Percentiles rank a stretch among this genome's conserved stretches.
These are phyloP conservation scores for Babesia gibsoni DNA, from an alignment of 169 alveolate genomes.

Conservation along the genomic window DNA sequence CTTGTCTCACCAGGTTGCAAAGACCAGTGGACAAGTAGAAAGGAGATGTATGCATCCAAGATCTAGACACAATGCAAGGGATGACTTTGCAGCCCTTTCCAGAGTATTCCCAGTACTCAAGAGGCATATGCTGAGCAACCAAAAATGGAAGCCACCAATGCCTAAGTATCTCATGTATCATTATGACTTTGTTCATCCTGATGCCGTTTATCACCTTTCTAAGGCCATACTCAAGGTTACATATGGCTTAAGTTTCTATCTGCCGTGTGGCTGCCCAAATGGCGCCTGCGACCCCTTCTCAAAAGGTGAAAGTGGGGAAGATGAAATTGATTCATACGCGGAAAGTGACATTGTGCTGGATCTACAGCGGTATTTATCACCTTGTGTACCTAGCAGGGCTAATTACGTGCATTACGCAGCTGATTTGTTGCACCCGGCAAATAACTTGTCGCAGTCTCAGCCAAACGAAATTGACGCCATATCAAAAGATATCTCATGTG, in stretches of 20 bases:
- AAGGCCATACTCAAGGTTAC: conserved; percentile 40
- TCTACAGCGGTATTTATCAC: conserved; percentile 55
- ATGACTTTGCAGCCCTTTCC: conserved; percentile 42
- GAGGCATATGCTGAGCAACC: conserved; percentile 54
- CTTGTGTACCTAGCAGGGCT: conserved; percentile 73
- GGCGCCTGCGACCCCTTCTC: conserved; percentile 27
- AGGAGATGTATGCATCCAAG: conserved; percentile 23
- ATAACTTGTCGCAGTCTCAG: conserved; percentile 5
- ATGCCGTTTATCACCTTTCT: conserved; percentile 61
- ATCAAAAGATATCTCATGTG: not conserved
- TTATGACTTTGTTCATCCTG: conserved; percentile 56
- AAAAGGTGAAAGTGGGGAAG: not conserved
- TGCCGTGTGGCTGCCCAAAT: conserved; percentile 58
- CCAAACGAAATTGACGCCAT: not conserved
- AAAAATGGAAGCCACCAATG: conserved; percentile 50
- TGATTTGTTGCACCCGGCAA: conserved; percentile 32
- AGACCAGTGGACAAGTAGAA: not conserved
- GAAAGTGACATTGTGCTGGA: not conserved
- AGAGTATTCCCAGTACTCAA: conserved; percentile 44
- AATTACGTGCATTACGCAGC: conserved; percentile 65
- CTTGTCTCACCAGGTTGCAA: not conserved
- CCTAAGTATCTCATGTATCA: conserved; percentile 50
- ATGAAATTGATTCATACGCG: not conserved
- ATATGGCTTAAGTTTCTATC: conserved; percentile 42
- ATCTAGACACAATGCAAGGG: conserved; percentile 19